phyloP scores from a whole-genome alignment of 176 grass and related monocot genomes.

The Themeda triandra region DNA sequence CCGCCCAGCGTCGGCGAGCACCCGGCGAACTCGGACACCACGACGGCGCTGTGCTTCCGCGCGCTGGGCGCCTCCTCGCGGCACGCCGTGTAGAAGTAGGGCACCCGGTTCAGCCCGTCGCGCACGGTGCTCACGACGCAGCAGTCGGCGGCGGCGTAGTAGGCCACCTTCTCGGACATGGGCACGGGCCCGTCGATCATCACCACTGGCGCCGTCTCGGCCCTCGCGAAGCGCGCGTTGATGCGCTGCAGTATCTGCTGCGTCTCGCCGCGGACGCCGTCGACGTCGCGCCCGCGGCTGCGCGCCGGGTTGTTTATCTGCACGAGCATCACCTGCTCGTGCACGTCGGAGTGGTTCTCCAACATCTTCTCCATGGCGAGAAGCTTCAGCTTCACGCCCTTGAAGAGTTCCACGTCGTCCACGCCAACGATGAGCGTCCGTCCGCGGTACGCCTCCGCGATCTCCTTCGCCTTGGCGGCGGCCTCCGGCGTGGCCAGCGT shows the following conservation, averaged over 20 bases:
- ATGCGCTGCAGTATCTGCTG: conserved; percentile 4
- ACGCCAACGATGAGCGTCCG: conserved; percentile 41
- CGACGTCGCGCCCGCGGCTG: conserved; percentile 10
- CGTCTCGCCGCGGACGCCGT: conserved; percentile 12
- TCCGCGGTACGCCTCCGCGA: conserved; percentile 28
- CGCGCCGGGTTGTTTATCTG: conserved; percentile 48
- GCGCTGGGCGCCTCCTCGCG: conserved; percentile 19
- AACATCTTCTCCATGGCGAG: conserved; percentile 41
- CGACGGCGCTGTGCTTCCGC: conserved; percentile 19
- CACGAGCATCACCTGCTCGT: conserved; percentile 32
- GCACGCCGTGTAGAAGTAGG: conserved; percentile 58
- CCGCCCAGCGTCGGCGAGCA: conserved; percentile 39
- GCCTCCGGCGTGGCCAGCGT: conserved; percentile 20
- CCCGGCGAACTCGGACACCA: conserved; percentile 45
- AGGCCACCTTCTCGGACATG: conserved; percentile 43
- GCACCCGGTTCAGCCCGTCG: conserved; percentile 53
- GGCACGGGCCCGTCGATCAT: conserved; percentile 36
- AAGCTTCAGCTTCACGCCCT: conserved; percentile 41
- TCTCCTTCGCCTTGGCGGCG: conserved; percentile 11
- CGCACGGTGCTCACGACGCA: conserved; percentile 44
- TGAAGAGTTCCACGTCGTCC: conserved; percentile 48
- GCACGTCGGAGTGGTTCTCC: not conserved
- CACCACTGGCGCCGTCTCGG: not conserved
- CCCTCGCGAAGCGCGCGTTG: not conserved
- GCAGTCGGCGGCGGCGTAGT: conserved; percentile 51